Conservation (phyloP, 1,284 basidiomycete genomes). For the Sporisorium scitamineum region DNA sequence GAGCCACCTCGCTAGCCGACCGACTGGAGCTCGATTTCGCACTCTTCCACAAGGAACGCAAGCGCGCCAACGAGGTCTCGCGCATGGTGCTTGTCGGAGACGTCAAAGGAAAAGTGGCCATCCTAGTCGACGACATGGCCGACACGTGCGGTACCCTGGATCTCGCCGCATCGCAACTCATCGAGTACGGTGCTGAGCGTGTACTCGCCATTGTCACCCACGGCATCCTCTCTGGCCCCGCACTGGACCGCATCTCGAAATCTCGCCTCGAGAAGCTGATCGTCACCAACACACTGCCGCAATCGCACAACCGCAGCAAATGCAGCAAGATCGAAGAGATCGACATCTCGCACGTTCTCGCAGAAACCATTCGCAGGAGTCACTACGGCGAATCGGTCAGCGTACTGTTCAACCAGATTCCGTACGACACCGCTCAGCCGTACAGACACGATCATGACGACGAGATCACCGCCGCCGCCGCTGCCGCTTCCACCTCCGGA, state of each 20-base stretch:
- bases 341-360: constrained; percentile 93
- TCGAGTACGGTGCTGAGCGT: constrained; percentile 87
- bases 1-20: constrained; percentile 97
- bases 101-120: constrained; percentile 91
- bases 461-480: constrained; percentile 12
- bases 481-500: neutral
- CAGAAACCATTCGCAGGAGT: constrained; percentile 93
- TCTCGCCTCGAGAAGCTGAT: constrained; percentile 87
- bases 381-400: constrained; percentile 69
- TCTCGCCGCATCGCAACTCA: constrained; percentile 87
- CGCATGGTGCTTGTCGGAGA: constrained; percentile 98
- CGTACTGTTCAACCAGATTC: constrained; percentile 67
- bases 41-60: constrained; percentile 99
- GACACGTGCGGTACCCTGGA: constrained; percentile 99
- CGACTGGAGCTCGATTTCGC: constrained; percentile 97
- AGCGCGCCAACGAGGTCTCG: constrained; percentile 98
- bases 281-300: constrained; percentile 98
- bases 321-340: constrained; percentile 90
- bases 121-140: constrained; percentile 99
- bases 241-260: constrained; percentile 73
- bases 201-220: constrained; percentile 97
- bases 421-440: constrained; percentile 68
- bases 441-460: constrained; percentile 63
- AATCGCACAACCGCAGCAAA: constrained; percentile 79
- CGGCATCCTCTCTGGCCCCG: constrained; percentile 92